A percentile compares a stretch with the other conserved stretches of the same genome.
These are phyloP conservation scores for Fibroporia radiculosa DNA, from an alignment of 768 basidiomycete species.

Conservation along the genomic window DNA sequence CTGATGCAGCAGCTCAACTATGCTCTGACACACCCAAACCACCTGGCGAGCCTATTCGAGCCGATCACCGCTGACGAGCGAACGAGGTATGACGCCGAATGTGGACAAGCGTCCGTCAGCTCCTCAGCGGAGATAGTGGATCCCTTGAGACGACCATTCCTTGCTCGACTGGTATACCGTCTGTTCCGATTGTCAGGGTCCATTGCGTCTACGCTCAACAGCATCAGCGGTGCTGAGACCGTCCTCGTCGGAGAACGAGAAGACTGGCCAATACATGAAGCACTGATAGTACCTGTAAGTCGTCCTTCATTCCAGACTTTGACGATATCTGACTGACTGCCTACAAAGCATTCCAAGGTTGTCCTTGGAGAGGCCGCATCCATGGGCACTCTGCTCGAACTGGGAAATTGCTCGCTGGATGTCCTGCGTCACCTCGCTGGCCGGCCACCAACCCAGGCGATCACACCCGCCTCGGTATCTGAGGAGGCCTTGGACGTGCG, in stretches of 20 bases:
- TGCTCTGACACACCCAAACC: conserved; percentile 85
- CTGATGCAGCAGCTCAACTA: conserved; percentile 87
- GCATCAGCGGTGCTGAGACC: conserved; percentile 60
- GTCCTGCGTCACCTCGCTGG: conserved; percentile 60
- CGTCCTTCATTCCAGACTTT: background rate
- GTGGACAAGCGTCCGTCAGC: conserved; percentile 23
- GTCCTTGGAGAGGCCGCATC: conserved; percentile 78
- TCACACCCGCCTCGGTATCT: conserved; percentile 30
- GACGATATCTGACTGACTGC: conserved; percentile 3
- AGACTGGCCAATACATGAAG: conserved; percentile 66
- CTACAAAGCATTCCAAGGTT: conserved; percentile 70
- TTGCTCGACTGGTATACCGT: conserved; percentile 63
- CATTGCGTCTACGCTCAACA: conserved; percentile 60
- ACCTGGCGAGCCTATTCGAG: conserved; percentile 75
- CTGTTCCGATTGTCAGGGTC: conserved; percentile 66
- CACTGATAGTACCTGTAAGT: conserved; percentile 68
- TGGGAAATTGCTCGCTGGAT: conserved; percentile 72
- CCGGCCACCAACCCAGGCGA: conserved; percentile 49
- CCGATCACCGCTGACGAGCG: conserved; percentile 75
- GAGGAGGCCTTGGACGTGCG: conserved; percentile 45
- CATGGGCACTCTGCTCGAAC: conserved; percentile 79
- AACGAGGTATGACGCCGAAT: conserved; percentile 56
- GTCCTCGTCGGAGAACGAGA: conserved; percentile 58
- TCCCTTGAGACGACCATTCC: conserved; percentile 60
- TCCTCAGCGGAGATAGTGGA: conserved; percentile 44